Base-by-base conservation (phyloP, 2,329 filamentous ascomycete species). In the Aureobasidium sp. region DNA sequence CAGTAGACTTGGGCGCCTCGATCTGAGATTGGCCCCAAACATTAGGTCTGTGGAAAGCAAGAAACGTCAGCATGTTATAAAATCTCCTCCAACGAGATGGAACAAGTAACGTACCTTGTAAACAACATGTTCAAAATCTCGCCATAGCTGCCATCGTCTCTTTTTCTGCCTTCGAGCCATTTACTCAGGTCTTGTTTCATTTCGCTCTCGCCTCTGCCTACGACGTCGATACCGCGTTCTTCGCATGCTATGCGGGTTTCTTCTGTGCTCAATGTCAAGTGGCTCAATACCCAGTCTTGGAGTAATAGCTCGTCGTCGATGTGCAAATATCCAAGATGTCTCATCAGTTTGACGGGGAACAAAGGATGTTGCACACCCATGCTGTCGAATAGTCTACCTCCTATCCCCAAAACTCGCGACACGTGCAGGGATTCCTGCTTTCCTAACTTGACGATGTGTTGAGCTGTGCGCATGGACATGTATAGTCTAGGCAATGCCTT, bases 231-330 rank as follows among this genome's bases (percentile, higher is more conserved):
- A 2, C 71, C 72, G 2, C 72, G 66, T 60, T 73, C 68, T 55
- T 71, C 71, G 39, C 66, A 71, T 34, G 74, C 77, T 60, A 79
- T 68, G 5, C 69, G 65, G 21, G 69, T 59, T 50, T 77, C 74
- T 0, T 68, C 65, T 21, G 64, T 69, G 4, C 75, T 80, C 30
- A 83, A 66, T 10, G 83, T 79, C 67, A 83, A 76, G 39, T 88
- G 78, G 0, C 87, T 89, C 11, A 61, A 9, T 1, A 54, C 34
- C 42, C 42, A 47, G 29, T 53, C 49, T 8, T 74, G 74, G 21
- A 79, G 68, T 51, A 97, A 81, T 71, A 93, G 76, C 65, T 69
- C 74, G 74, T 95, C 90, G 74, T 97, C 92, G 41, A 80, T 75
- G 49, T 80, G 80, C 64, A 97, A 71, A 69, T 89, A 90, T 44